Evolutionary conservation across 768 basidiomycete genomes (phyloP), one percentile per base, ranked within the genome.

Genomic region (Boletus subparvulus): DNA sequence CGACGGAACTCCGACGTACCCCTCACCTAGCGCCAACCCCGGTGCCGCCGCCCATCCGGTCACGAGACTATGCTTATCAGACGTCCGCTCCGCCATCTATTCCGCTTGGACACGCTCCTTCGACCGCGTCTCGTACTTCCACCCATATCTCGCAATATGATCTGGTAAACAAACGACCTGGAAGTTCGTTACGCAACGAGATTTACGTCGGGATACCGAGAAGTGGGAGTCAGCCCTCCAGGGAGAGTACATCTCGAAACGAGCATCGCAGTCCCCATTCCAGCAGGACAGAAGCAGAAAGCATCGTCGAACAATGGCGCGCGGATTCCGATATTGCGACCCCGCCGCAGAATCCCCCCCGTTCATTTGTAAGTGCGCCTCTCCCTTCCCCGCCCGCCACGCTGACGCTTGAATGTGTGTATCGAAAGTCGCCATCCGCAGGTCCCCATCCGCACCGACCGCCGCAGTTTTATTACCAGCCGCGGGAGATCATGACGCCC

Each of bases 101-200:
- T 19, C 62, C 54, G 21, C 59, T 33, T 9, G 47, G 48, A 21
- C 69, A 52, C 45, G 51, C 66, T 3, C 48, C 69, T 6, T 74
- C 71, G 14, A 28, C 60, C 1, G 39, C 56, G 24, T 72, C 72
- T 3, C 70, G 60, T 3, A 59, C 68, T 12, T 72, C 71, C 9
- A 70, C 69, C 3, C 66, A 67, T 32, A 53, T 72, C 11, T 72
- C 71, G 7, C 72, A 72, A 44, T 70, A 67, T 33, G 72, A 72
- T 41, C 39, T 72, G 1, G 63, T 72, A 4, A 68, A 59, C 35
- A 68, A 66, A 36, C 65, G 65, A 14, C 60, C 65, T 8, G 58
- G 52, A n/a, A 63, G 62, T 51, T 56, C 71, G 8, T 48, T 71
- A 36, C 66, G 67, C 21, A 55, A 72, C 19, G 70, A 73, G 28